Conservation (phyloP, 441 rosid genomes). For the Eutrema salsugineum region DNA sequence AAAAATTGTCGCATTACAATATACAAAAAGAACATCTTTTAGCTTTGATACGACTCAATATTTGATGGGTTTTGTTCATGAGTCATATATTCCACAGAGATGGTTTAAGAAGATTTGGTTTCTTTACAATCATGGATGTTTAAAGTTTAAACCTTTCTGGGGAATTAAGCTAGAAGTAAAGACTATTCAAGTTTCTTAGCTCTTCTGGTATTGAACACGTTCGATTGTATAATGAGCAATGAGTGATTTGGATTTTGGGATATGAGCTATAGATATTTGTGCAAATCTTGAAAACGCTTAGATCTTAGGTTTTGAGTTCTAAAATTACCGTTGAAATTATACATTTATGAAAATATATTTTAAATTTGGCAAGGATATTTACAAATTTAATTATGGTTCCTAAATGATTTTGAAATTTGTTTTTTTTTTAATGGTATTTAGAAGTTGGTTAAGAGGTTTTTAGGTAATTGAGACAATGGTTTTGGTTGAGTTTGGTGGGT, state of each 20-base stretch:
- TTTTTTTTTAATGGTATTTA: neutral
- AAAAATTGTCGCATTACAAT: neutral
- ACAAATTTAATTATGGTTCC: neutral
- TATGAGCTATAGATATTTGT: neutral
- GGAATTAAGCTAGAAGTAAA: neutral
- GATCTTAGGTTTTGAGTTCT: neutral
- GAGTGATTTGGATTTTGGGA: too few relatives aligned
- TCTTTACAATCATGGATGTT: neutral
- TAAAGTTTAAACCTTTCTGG: neutral
- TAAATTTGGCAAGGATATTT: neutral
- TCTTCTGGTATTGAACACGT: neutral
- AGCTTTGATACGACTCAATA: neutral
- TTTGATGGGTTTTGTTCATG: neutral
- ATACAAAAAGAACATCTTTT: neutral
- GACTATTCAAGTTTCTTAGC: neutral
- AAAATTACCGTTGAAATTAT: neutral
- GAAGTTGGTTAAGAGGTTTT: neutral
- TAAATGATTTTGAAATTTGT: neutral
- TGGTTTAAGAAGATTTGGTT: neutral
- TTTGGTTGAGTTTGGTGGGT: slow-evolving; percentile 31
- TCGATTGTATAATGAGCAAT: neutral
- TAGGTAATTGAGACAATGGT: slow-evolving; percentile 16
- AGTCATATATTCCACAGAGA: neutral
- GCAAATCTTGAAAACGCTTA: neutral
- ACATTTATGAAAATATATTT: neutral